A percentile compares a stretch with the other conserved stretches of the same genome.
Evolutionary conservation across 2,329 filamentous ascomycete species (phyloP).

Genomic region (Fusarium stilboides): DNA sequence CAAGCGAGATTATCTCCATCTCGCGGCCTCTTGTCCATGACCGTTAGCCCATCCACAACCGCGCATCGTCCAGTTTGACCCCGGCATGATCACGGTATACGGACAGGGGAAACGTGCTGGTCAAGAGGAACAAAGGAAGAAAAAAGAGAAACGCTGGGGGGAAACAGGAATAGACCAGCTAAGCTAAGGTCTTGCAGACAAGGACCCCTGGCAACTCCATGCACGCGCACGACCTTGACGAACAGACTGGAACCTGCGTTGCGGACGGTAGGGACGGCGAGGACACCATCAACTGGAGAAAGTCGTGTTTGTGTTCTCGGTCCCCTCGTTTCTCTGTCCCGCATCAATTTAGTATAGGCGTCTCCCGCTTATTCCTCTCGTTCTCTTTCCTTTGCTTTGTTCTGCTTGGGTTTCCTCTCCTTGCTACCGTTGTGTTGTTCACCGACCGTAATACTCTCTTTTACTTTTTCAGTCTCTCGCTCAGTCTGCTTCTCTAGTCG

Average conservation of each 20-base stretch:
- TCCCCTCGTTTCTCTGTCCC: conserved; percentile 11
- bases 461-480: conserved; percentile 8
- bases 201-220: conserved; percentile 30
- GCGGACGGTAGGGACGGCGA: neutral
- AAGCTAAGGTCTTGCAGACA: conserved; percentile 7
- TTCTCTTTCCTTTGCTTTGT: conserved; percentile 26
- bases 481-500: conserved; percentile 18
- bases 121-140: conserved; percentile 3
- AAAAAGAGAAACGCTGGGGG: conserved; percentile 13
- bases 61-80: conserved; percentile 38
- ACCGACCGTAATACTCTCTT: conserved; percentile 40
- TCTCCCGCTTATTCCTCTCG: conserved; percentile 37
- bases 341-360: conserved; percentile 45
- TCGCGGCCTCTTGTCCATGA: conserved; percentile 40
- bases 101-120: conserved; percentile 20
- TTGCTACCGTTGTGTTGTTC: conserved; percentile 14
- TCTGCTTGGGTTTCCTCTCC: conserved; percentile 28
- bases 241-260: conserved; percentile 25
- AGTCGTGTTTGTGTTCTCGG: conserved; percentile 23
- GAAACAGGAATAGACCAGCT: conserved; percentile 22
- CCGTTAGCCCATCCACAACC: conserved; percentile 39
- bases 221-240: conserved; percentile 23
- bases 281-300: conserved; percentile 33
- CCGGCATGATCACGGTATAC: conserved; percentile 30
- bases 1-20: conserved; percentile 53